Percentiles rank a stretch among this genome's conserved stretches.
These are phyloP conservation scores for Coffea humblotiana DNA, from an alignment of 305 asterid species.

Conservation along the genomic window DNA sequence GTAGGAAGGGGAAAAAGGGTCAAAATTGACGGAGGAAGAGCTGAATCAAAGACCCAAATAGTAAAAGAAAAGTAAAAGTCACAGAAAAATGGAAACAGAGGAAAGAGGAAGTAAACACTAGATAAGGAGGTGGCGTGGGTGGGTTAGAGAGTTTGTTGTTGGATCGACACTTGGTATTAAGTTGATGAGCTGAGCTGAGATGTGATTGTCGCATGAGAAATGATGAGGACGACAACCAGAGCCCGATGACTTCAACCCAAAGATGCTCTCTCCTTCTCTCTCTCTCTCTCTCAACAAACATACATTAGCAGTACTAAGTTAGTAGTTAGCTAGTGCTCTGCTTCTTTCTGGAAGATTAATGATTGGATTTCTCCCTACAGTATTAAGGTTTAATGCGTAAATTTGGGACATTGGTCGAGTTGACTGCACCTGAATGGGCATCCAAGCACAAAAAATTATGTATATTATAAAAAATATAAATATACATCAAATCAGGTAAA, in stretches of 20 bases:
- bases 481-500: too few species aligned
- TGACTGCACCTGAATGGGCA: too few species aligned
- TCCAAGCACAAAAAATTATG: too few species aligned
- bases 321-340: neutral
- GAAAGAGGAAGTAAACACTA: neutral
- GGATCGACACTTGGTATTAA: neutral
- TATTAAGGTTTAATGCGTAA: neutral
- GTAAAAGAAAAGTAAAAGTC: neutral
- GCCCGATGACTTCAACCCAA: neutral
- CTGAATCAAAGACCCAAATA: neutral
- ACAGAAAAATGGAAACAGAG: neutral
- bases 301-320: neutral
- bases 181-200: neutral
- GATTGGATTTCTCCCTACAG: too few species aligned
- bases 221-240: conserved; percentile 1
- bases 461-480: too few species aligned
- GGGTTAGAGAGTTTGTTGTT: conserved; percentile 1
- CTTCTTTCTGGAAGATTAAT: neutral
- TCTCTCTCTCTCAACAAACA: neutral
- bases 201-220: conserved; percentile 3
- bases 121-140: neutral
- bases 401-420: neutral
- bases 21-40: neutral
- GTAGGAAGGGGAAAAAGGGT: neutral
- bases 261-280: neutral